Evolutionary conservation across 768 basidiomycete species (phyloP).

Genomic region (Paxillus involutus): DNA sequence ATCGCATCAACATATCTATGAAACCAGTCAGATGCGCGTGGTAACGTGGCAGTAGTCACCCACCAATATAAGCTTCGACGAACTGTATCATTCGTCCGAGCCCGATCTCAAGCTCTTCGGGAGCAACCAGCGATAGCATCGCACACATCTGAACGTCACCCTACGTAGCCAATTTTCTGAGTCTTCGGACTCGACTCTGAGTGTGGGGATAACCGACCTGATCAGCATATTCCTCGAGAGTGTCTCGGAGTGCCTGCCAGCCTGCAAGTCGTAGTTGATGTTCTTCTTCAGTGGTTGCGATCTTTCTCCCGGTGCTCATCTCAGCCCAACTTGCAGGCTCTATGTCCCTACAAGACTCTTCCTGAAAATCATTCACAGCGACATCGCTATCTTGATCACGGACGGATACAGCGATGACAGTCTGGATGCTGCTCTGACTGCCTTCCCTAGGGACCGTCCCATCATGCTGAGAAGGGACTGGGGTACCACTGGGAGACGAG

Average conservation of each 20-base stretch:
- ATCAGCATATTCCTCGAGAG: slow-evolving; percentile 62
- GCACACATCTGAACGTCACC: slow-evolving; percentile 84
- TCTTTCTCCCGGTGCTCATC: slow-evolving; percentile 22
- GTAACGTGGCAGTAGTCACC: slow-evolving; percentile 12
- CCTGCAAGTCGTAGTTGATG: slow-evolving; percentile 49
- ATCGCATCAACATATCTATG: slow-evolving; percentile 61
- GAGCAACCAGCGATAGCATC: slow-evolving; percentile 63
- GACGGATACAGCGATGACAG: slow-evolving; percentile 60
- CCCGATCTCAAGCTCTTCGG: slow-evolving; percentile 53
- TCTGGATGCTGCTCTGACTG: slow-evolving; percentile 69
- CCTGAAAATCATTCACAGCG: slow-evolving; percentile 17
- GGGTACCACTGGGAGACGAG: slow-evolving; percentile 11
- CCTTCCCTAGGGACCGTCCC: slow-evolving; percentile 41
- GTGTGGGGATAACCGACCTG: slow-evolving; percentile 39
- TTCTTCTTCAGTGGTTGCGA: slow-evolving; percentile 47
- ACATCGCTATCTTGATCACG: slow-evolving; percentile 35
- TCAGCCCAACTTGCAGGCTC: slow-evolving; percentile 27
- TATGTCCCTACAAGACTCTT: slow-evolving; percentile 25
- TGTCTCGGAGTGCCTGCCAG: slow-evolving; percentile 54
- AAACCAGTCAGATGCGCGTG: not conserved
- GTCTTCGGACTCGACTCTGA: not conserved
- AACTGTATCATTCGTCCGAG: slow-evolving; percentile 48
- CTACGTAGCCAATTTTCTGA: slow-evolving; percentile 34
- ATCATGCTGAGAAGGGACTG: slow-evolving; percentile 16
- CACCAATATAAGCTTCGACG: slow-evolving; percentile 74